These are phyloP conservation scores for Gymnopilus junonius DNA, from an alignment of 768 basidiomycete genomes.

Conservation along the genomic window DNA sequence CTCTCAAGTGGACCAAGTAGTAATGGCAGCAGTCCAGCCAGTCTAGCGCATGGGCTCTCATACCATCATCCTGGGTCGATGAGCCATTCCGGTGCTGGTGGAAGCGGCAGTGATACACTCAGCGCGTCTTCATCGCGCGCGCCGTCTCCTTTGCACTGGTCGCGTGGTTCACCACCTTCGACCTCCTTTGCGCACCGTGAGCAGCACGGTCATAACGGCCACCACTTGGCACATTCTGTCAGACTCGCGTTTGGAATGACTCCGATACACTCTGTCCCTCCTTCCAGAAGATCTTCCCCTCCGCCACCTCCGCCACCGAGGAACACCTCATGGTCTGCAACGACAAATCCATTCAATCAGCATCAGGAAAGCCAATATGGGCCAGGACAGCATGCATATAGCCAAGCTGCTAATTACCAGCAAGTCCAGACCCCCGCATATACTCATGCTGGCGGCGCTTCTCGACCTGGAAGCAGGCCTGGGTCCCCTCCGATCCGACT, in stretches of 20 bases:
- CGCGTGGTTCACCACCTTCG: slow-evolving; percentile 29
- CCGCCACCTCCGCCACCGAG: slow-evolving; percentile 23
- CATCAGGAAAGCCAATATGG: slow-evolving; percentile 2
- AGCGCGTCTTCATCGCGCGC: slow-evolving; percentile 64
- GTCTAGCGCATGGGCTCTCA: slow-evolving; percentile 40
- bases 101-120: slow-evolving; percentile 33
- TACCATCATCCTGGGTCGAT: slow-evolving; percentile 7
- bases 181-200: slow-evolving; percentile 12
- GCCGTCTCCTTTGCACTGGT: slow-evolving; percentile 57
- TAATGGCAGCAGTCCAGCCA: slow-evolving; percentile 65
- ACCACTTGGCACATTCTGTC: slow-evolving; percentile 82
- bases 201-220: slow-evolving; percentile 34
- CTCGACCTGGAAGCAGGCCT: slow-evolving; percentile 64
- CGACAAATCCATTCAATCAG: slow-evolving; percentile 9
- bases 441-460: slow-evolving; percentile 28
- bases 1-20: slow-evolving; percentile 70
- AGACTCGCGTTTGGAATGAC: slow-evolving; percentile 93
- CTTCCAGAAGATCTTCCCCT: slow-evolving; percentile 45
- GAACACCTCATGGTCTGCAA: slow-evolving; percentile 27
- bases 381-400: slow-evolving; percentile 26
- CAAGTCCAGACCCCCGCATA: slow-evolving; percentile 1
- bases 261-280: slow-evolving; percentile 58
- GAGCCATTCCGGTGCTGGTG: slow-evolving; percentile 7
- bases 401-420: slow-evolving; percentile 17
- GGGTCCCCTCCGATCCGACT: slow-evolving; percentile 73